Percentiles rank a stretch among this genome's conserved stretches.
phyloP scores from a whole-genome alignment of 352 stramenopile species.

The Aphanomyces euteiches region DNA sequence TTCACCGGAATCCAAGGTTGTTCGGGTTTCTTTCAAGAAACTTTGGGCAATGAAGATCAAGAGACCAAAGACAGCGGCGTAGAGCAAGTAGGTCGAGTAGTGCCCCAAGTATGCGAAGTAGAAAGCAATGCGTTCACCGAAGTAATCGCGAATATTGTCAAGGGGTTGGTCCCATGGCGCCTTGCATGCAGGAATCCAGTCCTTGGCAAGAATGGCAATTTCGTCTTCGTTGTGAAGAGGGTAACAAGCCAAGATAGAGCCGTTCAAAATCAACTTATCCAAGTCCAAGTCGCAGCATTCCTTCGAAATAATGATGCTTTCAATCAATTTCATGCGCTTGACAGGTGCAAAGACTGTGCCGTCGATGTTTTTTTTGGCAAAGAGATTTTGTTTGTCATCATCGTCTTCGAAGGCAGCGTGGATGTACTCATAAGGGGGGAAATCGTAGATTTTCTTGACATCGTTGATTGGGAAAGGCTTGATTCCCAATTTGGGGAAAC shows the following conservation, averaged over 20 bases:
- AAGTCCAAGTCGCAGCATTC: constrained; percentile 61
- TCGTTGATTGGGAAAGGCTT: constrained; percentile 77
- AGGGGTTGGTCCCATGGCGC: constrained; percentile 77
- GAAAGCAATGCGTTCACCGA: constrained; percentile 91
- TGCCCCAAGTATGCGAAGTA: constrained; percentile 98
- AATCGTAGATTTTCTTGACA: constrained; percentile 70
- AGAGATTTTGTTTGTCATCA: constrained; percentile 63
- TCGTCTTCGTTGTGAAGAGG: constrained; percentile 69
- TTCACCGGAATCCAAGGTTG: constrained; percentile 3
- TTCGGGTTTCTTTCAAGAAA: neutral
- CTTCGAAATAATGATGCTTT: constrained; percentile 81
- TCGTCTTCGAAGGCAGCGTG: constrained; percentile 76
- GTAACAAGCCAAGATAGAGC: constrained; percentile 70
- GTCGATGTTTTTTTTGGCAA: constrained; percentile 36
- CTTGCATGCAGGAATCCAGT: constrained; percentile 69
- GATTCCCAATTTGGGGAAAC: constrained; percentile 66
- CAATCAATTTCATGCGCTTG: constrained; percentile 72
- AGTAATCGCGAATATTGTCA: constrained; percentile 78
- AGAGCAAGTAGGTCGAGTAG: constrained; percentile 94
- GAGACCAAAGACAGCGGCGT: constrained; percentile 87
- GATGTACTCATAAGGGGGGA: constrained; percentile 81
- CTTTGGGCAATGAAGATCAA: constrained; percentile 66
- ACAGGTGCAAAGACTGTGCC: constrained; percentile 71
- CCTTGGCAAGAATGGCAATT: constrained; percentile 52
- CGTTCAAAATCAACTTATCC: constrained; percentile 70